These are phyloP conservation scores for Hymenoscyphus albidus DNA, from an alignment of 2,329 filamentous ascomycete species.

Conservation along the genomic window DNA sequence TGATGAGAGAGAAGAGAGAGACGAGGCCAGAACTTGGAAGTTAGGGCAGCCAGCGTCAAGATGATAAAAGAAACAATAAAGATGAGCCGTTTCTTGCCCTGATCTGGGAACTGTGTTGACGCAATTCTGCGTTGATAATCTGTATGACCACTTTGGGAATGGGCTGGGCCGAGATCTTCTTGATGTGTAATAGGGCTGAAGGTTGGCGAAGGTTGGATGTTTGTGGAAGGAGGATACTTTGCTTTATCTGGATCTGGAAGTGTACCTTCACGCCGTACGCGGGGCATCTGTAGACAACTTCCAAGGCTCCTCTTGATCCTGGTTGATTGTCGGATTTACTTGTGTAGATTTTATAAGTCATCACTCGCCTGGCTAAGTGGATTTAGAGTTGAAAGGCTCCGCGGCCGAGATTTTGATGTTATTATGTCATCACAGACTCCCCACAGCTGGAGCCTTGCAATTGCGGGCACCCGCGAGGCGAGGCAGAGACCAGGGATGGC, in stretches of 20 bases:
- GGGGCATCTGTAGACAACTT: not conserved
- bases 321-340: not conserved
- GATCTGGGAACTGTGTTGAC: not conserved
- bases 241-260: not conserved
- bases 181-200: constrained; percentile 12
- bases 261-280: not conserved
- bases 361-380: not conserved
- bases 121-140: constrained; percentile 9
- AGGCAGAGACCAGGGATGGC: constrained; percentile 13
- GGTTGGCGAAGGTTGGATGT: not conserved
- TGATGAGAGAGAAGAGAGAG: constrained; percentile 32
- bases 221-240: not conserved
- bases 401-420: not conserved
- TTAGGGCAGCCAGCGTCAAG: constrained; percentile 31
- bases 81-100: constrained; percentile 15
- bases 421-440: not conserved
- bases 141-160: constrained; percentile 5
- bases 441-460: not conserved
- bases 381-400: not conserved
- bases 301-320: not conserved
- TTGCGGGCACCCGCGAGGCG: not conserved
- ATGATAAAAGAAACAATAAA: constrained; percentile 28
- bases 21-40: constrained; percentile 30
- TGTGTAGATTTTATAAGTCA: not conserved
- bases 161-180: constrained; percentile 12